phyloP scores from a whole-genome alignment of 169 alveolate species.

The Eimeria zaria region DNA sequence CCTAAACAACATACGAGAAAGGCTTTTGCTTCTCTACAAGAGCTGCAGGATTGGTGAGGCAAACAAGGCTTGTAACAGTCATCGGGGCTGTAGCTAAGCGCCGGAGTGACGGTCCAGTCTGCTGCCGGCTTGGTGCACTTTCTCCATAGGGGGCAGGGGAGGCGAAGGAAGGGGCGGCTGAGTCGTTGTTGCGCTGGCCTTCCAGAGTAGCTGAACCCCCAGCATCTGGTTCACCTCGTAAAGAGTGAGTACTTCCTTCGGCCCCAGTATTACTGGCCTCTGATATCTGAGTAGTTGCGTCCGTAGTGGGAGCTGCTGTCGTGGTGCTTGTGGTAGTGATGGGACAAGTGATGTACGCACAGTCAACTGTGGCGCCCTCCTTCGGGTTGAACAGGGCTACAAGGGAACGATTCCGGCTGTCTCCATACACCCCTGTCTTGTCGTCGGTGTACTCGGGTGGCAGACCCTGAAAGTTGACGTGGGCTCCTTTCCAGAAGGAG shows the following conservation, averaged over 20 bases:
- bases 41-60: constrained; percentile 30
- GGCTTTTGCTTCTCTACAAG: neutral
- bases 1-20: neutral
- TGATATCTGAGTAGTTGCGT: neutral
- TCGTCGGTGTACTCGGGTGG: neutral
- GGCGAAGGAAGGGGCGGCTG: neutral
- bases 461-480: neutral
- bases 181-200: neutral
- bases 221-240: no score
- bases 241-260: no score
- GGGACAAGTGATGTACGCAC: constrained; percentile 24
- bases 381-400: neutral
- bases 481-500: neutral
- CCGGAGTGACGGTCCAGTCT: neutral
- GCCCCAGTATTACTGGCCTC: neutral
- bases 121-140: neutral
- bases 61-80: neutral
- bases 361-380: neutral
- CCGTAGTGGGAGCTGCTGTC: neutral
- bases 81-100: neutral
- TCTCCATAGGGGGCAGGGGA: neutral
- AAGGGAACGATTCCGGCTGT: neutral
- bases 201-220: neutral
- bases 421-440: neutral
- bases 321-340: neutral